Evolutionary conservation across 257 asterid species (phyloP).

Genomic region (Pogostemon cablin): DNA sequence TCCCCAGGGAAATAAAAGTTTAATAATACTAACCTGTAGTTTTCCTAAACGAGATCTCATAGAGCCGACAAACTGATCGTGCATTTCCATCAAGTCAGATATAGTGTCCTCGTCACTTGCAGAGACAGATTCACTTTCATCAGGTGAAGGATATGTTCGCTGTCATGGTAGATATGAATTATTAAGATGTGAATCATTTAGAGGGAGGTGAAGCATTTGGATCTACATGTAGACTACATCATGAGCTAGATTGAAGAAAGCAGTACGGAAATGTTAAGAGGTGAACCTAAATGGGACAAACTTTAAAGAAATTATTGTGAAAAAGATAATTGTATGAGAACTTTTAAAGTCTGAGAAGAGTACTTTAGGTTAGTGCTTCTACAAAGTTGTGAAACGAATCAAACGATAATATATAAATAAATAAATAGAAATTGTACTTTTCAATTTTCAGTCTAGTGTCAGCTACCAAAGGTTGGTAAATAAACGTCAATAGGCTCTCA

Average conservation of each 20-base stretch:
- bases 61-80: constrained; percentile 75
- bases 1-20: neutral
- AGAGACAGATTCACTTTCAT: constrained; percentile 61
- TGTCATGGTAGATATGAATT: constrained; percentile 37
- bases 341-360: constrained; percentile 9
- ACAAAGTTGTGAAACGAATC: constrained; percentile 10
- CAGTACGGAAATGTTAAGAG: neutral
- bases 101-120: constrained; percentile 75
- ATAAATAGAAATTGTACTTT: constrained; percentile 8
- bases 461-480: constrained; percentile 12
- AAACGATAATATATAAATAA: neutral
- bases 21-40: constrained; percentile 62
- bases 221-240: constrained; percentile 24
- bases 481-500: constrained; percentile 16
- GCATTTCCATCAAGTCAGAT: constrained; percentile 76
- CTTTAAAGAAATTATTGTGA: neutral
- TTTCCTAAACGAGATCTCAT: constrained; percentile 88
- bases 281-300: constrained; percentile 20
- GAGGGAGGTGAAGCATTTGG: constrained; percentile 20
- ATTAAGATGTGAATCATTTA: constrained; percentile 28
- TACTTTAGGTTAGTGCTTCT: neutral
- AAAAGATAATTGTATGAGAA: constrained; percentile 16
- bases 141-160: constrained; percentile 54
- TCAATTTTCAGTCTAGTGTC: constrained; percentile 6
- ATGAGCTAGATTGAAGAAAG: constrained; percentile 24